Evolutionary conservation across 2,329 filamentous ascomycete species (phyloP), one percentile per base, ranked within the genome.

Genomic region (Macrophomina pseudophaseolina): DNA sequence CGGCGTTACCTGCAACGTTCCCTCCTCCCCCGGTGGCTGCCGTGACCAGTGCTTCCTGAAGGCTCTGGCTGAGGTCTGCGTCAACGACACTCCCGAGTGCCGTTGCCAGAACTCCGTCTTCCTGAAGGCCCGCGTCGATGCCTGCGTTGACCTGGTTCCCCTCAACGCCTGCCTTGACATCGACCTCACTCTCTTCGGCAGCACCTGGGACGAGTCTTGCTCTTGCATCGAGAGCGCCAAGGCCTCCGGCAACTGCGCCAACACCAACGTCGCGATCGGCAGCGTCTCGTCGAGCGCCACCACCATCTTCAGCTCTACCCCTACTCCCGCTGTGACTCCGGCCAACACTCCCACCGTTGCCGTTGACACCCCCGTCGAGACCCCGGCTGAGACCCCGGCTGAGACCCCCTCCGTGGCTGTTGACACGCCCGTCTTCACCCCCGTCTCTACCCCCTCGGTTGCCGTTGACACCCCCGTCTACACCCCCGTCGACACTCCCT

Each of bases 11-110:
- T 66, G 64, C 53, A 35, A 58, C n/a, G 53, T 33, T 8, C 64
- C 64, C 44, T 23, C 52, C 8, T 49, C 44, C 38, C 64, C 64
- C 35, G 64, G 64, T 16, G 64, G 64, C 52, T 66, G 64, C 64
- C 64, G 64, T 14, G 64, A 66, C 38, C 42, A 66, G 64, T 66
- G 64, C 64, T 66, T 66, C 64, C 44, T 66, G 12, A 66, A 59
- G 52, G 64, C 64, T 18, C 64, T 66, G 18, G 64, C 64, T 16
- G 53, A 66, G 42, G 52, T 66, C 23, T 66, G 64, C 23, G 8
- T 66, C 33, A 40, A 58, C 42, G 64, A 66, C 64, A 42, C 53
- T 14, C 64, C 64, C 52, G 52, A 58, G 53, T 66, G 64, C 53
- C 64, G 64, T 33, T 66, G 64, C 64, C 32, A 58, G 52, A 66